Base-by-base conservation (phyloP, 2,329 filamentous ascomycete species). In the Xylaria sp. region DNA sequence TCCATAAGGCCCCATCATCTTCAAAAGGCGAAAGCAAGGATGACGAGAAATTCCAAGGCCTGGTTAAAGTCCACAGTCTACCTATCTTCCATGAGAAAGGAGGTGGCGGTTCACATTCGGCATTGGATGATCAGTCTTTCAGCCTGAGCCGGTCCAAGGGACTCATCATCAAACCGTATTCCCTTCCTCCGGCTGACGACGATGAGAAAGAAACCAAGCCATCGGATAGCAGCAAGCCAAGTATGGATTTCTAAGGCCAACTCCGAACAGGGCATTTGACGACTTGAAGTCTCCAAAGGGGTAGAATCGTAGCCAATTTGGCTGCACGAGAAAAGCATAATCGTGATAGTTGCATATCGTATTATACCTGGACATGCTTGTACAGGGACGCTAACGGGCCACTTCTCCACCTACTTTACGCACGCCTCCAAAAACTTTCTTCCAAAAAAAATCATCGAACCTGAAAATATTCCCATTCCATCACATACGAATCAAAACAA, bases 41-140 rank as follows among this genome's bases (percentile, higher is more conserved):
- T 3, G 88, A 90, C 61, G 91, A 96, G 60, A 85, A 88, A 59
- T 87, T 89, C 1, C 93, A 97, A 71, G 94, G 94, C 0, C 84
- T 97, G 74, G 76, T 97, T 16, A 89, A 87, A 63, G 84, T 95
- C 0, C 91, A 96, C 72, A 87, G 87, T 57, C 75, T 97, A 42
- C 93, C 94, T 0, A 80, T 96, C 0, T 87, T 91, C 65, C 90
- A 95, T 61, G 93, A 97, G 71, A 91, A 90, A 66, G 93, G 94
- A 1, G 92, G 92, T 1, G 91, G 91, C 11, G 23, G 23, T 30
- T 87, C 84, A 46, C 83, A 83, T 59, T 86, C 85, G 63, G 81
- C 88, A 57, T 86, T 90, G 23, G 90, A 96, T 69, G 92, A 97
- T 74, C 83, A 96, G 74, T 92, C 92, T 3, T 99, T 99, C 73